Evolutionary conservation across 441 rosid genomes (phyloP), one percentile per base, ranked within the genome.

Genomic region (Bocquillonia castaneifolia): DNA sequence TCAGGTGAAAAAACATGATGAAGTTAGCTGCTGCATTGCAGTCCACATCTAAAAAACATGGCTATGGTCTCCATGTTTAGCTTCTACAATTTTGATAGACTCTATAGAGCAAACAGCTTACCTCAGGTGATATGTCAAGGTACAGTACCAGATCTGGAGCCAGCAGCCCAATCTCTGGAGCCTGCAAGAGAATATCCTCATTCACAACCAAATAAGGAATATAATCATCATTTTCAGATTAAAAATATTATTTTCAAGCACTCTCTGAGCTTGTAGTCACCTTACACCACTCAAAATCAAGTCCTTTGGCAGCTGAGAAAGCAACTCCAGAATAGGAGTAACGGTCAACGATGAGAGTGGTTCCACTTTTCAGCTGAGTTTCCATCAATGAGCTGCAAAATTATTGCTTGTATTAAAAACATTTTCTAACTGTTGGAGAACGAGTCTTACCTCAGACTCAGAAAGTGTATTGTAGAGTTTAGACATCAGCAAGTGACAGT

Each of bases 271-370:
- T 25, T n/a, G 63, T 31, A 48, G 71, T 79, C 45, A 85, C 96
- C 90, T 93, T 91, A 72, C 97, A 93, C 97, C 97, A 93, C n/a
- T 86, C 90, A 18, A 87, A 39, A 76, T 74, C 82, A 15, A 94
- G 91, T 74, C 96, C 96, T 81, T 91, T 94, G 44, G 96, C 99
- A 68, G 94, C 81, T 23, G 97, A 89, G 83, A 94, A 91, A 47
- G 97, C 99, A 40, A 90, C 96, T 55, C 97, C 96, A n/a, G 99
- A 91, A 77, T 86, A 94, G 3, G 99, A 91, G 75, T 94, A 91
- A 47, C 96, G 96, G 69, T 94, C 99, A 22, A 94, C 90, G 37
- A 94, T 78, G 53, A 94, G 93, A 14, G 94, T 85, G 3, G 86
- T 88, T 53, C 99, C 99, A 55, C 76, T 51, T 76, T 76, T 87